phyloP scores from a whole-genome alignment of 352 stramenopile genomes.

The Globisporangium iwayamae region DNA sequence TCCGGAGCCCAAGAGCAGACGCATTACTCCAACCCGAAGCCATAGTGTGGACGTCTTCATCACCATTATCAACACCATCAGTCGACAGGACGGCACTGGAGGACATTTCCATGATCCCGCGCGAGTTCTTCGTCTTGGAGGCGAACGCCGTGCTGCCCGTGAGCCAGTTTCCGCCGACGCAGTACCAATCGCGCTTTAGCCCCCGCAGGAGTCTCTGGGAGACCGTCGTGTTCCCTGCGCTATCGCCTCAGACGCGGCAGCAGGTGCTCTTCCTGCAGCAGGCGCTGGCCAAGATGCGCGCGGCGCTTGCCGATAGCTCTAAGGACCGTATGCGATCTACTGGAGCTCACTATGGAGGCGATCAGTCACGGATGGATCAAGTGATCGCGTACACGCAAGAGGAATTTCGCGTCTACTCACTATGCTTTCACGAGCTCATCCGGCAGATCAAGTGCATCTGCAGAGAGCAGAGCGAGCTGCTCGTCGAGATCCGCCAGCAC shows the following conservation, averaged over 20 bases:
- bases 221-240: slow-evolving; percentile 68
- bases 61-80: background rate
- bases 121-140: slow-evolving; percentile 79
- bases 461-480: slow-evolving; percentile 69
- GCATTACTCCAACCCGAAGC: background rate
- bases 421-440: slow-evolving; percentile 74
- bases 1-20: background rate
- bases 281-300: slow-evolving; percentile 55
- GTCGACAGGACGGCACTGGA: slow-evolving; percentile 12
- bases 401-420: slow-evolving; percentile 62
- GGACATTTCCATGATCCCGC: slow-evolving; percentile 50
- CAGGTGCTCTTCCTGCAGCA: slow-evolving; percentile 68
- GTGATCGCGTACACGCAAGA: slow-evolving; percentile 45
- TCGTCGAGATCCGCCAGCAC: slow-evolving; percentile 49
- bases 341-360: background rate
- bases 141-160: slow-evolving; percentile 54
- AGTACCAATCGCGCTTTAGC: slow-evolving; percentile 61
- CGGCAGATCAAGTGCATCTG: slow-evolving; percentile 76
- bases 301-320: background rate
- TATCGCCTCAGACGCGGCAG: slow-evolving; percentile 57
- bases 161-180: slow-evolving; percentile 41
- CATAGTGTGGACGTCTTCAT: background rate
- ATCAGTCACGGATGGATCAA: background rate
- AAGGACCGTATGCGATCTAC: background rate
- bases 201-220: slow-evolving; percentile 42